Percentiles rank a stretch among this genome's conserved stretches.
These are phyloP conservation scores for Arabidopsis lyrata DNA, from an alignment of 441 rosid species.

Conservation along the genomic window DNA sequence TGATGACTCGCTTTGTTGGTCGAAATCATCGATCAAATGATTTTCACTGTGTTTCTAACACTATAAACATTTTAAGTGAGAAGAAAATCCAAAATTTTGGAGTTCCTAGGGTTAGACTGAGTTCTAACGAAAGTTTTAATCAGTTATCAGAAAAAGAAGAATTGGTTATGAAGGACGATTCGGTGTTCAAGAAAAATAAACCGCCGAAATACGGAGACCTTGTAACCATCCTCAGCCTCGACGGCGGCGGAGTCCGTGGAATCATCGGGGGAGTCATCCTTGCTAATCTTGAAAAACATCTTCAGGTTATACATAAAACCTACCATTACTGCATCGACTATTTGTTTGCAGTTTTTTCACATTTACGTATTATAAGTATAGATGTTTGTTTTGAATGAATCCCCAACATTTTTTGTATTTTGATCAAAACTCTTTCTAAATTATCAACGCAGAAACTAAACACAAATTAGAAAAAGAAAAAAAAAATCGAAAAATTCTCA, in stretches of 20 bases:
- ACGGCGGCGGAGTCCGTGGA: slow-evolving; percentile 60
- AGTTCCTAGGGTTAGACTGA: background rate
- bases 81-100: background rate
- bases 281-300: slow-evolving; percentile 49
- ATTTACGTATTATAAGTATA: too few species aligned
- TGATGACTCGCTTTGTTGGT: background rate
- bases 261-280: slow-evolving; percentile 53
- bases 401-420: background rate
- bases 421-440: too few species aligned
- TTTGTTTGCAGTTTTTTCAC: background rate
- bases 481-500: too few species aligned
- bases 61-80: background rate
- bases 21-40: background rate
- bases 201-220: slow-evolving; percentile 48
- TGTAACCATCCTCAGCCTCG: slow-evolving; percentile 52
- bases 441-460: too few species aligned
- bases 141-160: background rate
- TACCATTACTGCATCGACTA: too few species aligned
- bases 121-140: background rate
- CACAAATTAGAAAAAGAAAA: too few species aligned
- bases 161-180: background rate
- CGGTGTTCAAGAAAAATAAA: background rate
- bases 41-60: background rate
- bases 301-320: slow-evolving; percentile 47
- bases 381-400: too few species aligned